Evolutionary conservation across 2,329 filamentous ascomycete species (phyloP).

Genomic region (Furcasterigmium furcatum): DNA sequence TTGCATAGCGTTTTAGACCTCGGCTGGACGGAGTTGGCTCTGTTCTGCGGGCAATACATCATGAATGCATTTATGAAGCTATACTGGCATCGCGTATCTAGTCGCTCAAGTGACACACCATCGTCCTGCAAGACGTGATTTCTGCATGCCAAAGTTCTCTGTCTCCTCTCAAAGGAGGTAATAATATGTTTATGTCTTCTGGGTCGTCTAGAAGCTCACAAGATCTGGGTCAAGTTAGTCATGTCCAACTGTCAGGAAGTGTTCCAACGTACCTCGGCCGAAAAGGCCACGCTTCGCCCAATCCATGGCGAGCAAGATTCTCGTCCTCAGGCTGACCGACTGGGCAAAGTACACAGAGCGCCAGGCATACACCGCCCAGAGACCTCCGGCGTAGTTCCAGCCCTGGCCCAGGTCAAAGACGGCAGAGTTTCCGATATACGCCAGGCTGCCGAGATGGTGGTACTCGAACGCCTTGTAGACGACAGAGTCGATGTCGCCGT

Average conservation of each 20-base stretch:
- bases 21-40: background rate
- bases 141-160: too few species aligned
- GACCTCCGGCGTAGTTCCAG: slow-evolving; percentile 73
- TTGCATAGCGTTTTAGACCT: background rate
- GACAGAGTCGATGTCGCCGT: slow-evolving; percentile 88
- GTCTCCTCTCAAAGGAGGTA: too few species aligned
- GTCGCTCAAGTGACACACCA: background rate
- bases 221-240: slow-evolving; percentile 21
- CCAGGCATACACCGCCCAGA: slow-evolving; percentile 96
- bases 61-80: slow-evolving; percentile 1
- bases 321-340: slow-evolving; percentile 88
- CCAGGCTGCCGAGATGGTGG: slow-evolving; percentile 83
- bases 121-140: too few species aligned
- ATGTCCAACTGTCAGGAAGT: too few species aligned
- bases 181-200: too few species aligned
- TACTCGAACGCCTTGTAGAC: slow-evolving; percentile 96
- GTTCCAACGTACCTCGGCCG: slow-evolving; percentile 93
- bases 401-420: slow-evolving; percentile 86
- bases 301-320: slow-evolving; percentile 91
- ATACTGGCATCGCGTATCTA: background rate
- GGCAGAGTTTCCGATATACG: slow-evolving; percentile 94
- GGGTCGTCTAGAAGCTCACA: slow-evolving; percentile 24
- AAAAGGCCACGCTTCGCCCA: slow-evolving; percentile 97
- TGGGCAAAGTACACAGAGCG: slow-evolving; percentile 95
- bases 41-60: background rate